phyloP scores from a whole-genome alignment of 192 early-diverging fungal genomes.

The Rhizophagus prolifer region DNA sequence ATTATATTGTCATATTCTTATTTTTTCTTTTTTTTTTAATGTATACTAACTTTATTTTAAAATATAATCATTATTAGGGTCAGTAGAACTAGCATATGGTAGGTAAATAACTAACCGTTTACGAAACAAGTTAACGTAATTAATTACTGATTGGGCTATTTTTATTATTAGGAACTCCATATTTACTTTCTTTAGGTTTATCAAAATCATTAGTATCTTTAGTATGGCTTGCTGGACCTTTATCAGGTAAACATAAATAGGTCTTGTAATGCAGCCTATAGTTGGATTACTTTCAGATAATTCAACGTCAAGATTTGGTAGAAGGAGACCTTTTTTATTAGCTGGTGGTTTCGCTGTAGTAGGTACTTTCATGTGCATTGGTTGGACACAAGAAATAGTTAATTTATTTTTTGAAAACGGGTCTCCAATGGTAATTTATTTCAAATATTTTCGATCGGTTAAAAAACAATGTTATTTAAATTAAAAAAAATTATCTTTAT shows the following conservation, averaged over 20 bases:
- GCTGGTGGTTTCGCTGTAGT: conserved; percentile 68
- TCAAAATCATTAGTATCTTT: conserved; percentile 82
- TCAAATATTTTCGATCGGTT: too few species aligned
- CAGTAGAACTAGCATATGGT: conserved; percentile 73
- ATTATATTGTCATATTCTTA: conserved; percentile 30
- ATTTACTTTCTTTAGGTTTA: conserved; percentile 80
- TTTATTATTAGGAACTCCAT: conserved; percentile 66
- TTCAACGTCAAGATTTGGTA: conserved; percentile 69
- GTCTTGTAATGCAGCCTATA: conserved; percentile 76
- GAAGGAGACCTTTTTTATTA: conserved; percentile 84
- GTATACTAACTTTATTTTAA: background rate
- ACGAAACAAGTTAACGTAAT: too few species aligned
- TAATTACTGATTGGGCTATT: background rate
- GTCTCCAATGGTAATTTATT: conserved; percentile 15
- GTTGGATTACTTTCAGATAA: conserved; percentile 83
- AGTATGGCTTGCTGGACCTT: conserved; percentile 92
- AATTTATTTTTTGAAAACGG: conserved; percentile 34
- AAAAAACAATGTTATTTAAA: too few species aligned
- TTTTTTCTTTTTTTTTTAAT: background rate
- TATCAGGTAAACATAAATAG: conserved; percentile 61
- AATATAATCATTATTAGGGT: conserved; percentile 46
- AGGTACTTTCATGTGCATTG: conserved; percentile 65
- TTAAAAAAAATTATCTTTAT: background rate
- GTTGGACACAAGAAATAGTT: conserved; percentile 77
- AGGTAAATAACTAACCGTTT: background rate